Evolutionary conservation across 805 yeast genomes (phyloP), one percentile per base, ranked within the genome.

Genomic region (Wickerhamiella sorbophila): DNA sequence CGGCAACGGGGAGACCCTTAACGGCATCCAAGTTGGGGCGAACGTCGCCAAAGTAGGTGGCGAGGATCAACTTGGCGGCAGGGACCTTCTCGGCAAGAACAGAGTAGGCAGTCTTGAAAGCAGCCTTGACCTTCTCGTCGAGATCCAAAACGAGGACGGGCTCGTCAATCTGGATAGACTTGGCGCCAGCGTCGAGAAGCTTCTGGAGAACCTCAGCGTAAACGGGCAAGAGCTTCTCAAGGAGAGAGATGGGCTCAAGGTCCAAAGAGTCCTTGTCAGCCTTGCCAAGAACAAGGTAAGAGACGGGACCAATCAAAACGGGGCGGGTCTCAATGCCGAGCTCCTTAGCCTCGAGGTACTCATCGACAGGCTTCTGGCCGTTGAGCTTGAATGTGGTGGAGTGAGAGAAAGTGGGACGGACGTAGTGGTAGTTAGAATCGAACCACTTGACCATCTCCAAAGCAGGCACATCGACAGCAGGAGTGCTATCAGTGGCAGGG

Each of bases 381-480:
- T 80, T 85, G 67, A 91, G 81, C 74, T 91, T 87, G 83, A 91
- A 91, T 61, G 79, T 79, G 52, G 96, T 88, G 55, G 85, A 74
- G 74, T 86, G 78, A 44, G 95, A 82, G 75, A 91, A 87, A 55
- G 98, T 91, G 68, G 98, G 98, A 75, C 98, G 84, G 61, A 91
- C 97, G 67, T 91, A 91, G 71, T 91, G 98, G 84, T 91, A 91
- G 85, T 91, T 91, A 52, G 96, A 83, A 70, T 91, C 98, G 59
- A 91, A 91, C 98, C 98, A 91, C 75, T 91, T 91, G 57, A 91
- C 98, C 98, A 91, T 91, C 77, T 91, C 69, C 64, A 85, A 75
- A 58, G 98, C 98, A 50, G 97, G 88, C 48, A 91, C 98, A 67
- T 91, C 98, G 56, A 91, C 95, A 55, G 94, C 94, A 57, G 79